Evolutionary conservation across 1,139 yeast genomes (phyloP).

Genomic region (Nakaseomyces nivariensis): DNA sequence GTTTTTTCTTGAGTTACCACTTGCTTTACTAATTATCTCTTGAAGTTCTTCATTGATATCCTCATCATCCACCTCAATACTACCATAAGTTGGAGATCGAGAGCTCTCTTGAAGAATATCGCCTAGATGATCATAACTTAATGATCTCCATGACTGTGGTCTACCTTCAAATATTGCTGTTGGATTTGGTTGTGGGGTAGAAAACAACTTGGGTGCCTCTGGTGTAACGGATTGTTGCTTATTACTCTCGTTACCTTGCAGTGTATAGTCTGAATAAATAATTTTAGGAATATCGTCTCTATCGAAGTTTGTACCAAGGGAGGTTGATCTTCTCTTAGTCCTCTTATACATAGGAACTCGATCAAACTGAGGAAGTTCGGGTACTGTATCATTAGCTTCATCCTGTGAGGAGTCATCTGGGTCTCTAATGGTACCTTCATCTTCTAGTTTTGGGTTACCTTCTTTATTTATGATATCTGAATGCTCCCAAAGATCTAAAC

Average conservation of each 20-base stretch:
- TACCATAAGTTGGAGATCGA: not conserved
- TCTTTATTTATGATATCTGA: slow-evolving; percentile 9
- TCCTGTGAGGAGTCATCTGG: not conserved
- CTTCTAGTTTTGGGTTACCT: not conserved
- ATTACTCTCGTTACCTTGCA: no score
- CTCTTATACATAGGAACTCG: not conserved
- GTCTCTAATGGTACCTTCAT: not conserved
- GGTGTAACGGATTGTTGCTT: not conserved
- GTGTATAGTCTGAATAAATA: not conserved
- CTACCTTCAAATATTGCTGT: slow-evolving; percentile 1
- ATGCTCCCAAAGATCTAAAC: slow-evolving; percentile 25
- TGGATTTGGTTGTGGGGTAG: not conserved
- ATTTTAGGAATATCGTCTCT: not conserved
- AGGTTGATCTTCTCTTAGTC: not conserved
- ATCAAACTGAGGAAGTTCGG: not conserved
- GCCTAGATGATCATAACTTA: slow-evolving; percentile 2
- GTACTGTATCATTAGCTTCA: not conserved
- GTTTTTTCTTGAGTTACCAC: not conserved
- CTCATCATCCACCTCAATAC: not conserved
- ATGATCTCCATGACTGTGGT: slow-evolving; percentile 1
- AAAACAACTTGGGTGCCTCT: not conserved
- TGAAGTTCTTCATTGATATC: not conserved
- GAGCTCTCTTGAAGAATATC: not conserved
- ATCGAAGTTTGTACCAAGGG: not conserved
- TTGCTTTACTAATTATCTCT: slow-evolving; percentile 1